Evolutionary conservation across 352 stramenopile genomes (phyloP), one percentile per base, ranked within the genome.

Genomic region (Phytophthora citrophthora): DNA sequence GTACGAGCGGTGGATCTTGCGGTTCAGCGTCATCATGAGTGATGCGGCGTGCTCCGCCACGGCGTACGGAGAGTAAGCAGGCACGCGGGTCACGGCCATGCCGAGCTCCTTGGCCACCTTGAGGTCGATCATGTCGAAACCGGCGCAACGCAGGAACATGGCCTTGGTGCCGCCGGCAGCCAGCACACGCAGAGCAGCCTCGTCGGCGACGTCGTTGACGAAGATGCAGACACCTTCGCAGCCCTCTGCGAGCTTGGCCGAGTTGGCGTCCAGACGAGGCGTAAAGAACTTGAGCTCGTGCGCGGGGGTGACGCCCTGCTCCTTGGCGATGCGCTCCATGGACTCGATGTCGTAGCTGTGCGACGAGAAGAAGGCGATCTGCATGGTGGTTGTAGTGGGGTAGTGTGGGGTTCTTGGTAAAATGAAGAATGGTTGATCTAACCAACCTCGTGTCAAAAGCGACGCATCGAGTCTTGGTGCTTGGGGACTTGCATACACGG

Each of bases 121-220:
- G 2, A 90, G 58, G 62, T 93, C 81, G 46, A 93, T 86, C 74
- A 86, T 88, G 64, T 93, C 81, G 56, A 91, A 93, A 45, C 87
- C 87, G 6, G 87, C 83, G 53, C 87, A 93, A 46, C 88, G 82
- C 60, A 96, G 68, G 50, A 93, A 89, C 3, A 96, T 59, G 23
- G 79, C 81, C 41, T 72, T 68, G 11, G 86, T 88, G 49, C 79
- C 77, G 44, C 69, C 61, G 1, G 71, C 61, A 54, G 78, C 48
- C 34, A 92, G 70, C 5, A 44, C 76, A 45, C 82, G 76, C n/a
- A 95, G 71, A 31, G 81, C 73, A 5, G 55, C 74, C 10, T 69
- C 78, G 45, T 93, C 76, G 16, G 86, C 85, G 4, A 72, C 77
- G 69, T 96, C 88, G 68, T 95, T 96, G 39, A 96, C 89, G 65